Percentiles rank a stretch among this genome's conserved stretches.
Evolutionary conservation across 176 grass and related monocot genomes (phyloP).

Genomic region (Lolium multiflorum): DNA sequence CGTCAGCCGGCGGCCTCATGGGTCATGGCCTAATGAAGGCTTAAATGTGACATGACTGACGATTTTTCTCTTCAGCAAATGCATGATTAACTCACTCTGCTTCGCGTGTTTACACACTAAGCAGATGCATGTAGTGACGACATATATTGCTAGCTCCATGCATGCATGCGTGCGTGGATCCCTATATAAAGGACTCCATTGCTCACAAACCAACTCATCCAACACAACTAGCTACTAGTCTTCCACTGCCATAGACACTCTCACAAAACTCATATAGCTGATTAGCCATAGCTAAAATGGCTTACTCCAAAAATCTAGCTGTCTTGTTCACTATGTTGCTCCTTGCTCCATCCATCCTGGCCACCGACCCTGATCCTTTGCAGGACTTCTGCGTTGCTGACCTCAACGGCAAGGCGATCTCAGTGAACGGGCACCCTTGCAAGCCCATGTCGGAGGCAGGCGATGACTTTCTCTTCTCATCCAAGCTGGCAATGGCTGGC

Average conservation of each 20-base stretch:
- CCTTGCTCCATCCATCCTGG: neutral
- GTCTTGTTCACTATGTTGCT: neutral
- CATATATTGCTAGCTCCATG: neutral
- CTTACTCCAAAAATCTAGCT: neutral
- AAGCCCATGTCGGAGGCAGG: slow-evolving; percentile 13
- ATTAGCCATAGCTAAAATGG: slow-evolving; percentile 1
- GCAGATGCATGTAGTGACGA: no score
- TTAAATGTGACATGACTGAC: no score
- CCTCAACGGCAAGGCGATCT: neutral
- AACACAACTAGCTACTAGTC: neutral
- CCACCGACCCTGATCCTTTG: slow-evolving; percentile 53
- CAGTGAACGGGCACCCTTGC: slow-evolving; percentile 60
- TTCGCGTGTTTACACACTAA: no score
- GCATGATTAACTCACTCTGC: no score
- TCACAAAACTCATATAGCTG: neutral
- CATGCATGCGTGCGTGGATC: neutral
- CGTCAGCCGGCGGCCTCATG: no score
- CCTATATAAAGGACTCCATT: slow-evolving; percentile 33
- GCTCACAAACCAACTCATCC: neutral
- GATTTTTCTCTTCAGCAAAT: no score
- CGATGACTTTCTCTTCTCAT: slow-evolving; percentile 60
- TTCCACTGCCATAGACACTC: neutral
- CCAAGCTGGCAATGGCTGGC: slow-evolving; percentile 8
- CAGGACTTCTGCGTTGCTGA: slow-evolving; percentile 77
- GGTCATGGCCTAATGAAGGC: no score